Evolutionary conservation across 2,329 filamentous ascomycete species (phyloP).

Genomic region (Aspergillus nomiae): DNA sequence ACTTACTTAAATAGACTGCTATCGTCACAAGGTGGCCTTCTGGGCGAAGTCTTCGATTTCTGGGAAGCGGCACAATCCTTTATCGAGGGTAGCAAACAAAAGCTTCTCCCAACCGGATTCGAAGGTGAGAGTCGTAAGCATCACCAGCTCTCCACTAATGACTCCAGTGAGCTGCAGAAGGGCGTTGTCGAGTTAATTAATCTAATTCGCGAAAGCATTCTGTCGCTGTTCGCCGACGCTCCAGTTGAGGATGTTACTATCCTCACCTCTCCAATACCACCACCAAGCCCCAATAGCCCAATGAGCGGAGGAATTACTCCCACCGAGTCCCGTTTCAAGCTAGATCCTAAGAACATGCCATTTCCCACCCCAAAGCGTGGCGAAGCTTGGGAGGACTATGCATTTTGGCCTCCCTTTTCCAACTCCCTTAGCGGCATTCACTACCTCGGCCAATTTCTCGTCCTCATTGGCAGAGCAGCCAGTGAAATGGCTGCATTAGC

Average conservation of each 20-base stretch:
- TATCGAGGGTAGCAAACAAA: slow-evolving; percentile 81
- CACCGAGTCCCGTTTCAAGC: slow-evolving; percentile 72
- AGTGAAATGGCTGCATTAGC: slow-evolving; percentile 79
- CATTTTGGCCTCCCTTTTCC: slow-evolving; percentile 92
- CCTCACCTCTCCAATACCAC: slow-evolving; percentile 77
- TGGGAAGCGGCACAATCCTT: slow-evolving; percentile 93
- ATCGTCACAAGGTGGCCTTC: slow-evolving; percentile 71
- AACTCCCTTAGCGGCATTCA: slow-evolving; percentile 92
- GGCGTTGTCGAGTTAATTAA: slow-evolving; percentile 81
- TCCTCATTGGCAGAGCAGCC: slow-evolving; percentile 81
- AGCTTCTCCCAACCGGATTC: slow-evolving; percentile 74
- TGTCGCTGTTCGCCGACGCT: slow-evolving; percentile 80
- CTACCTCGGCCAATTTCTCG: slow-evolving; percentile 80
- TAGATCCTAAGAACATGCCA: slow-evolving; percentile 76
- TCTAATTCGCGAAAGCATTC: slow-evolving; percentile 76
- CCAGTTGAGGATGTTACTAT: slow-evolving; percentile 89
- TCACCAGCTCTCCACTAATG: slow-evolving; percentile 74
- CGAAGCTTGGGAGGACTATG: slow-evolving; percentile 88
- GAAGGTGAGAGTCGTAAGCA: slow-evolving; percentile 80
- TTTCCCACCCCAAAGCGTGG: slow-evolving; percentile 75
- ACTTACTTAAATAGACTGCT: slow-evolving; percentile 73
- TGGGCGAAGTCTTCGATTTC: slow-evolving; percentile 89
- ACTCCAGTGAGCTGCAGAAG: slow-evolving; percentile 71
- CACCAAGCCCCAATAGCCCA: slow-evolving; percentile 67
- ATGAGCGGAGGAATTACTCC: slow-evolving; percentile 55